Percentiles rank a stretch among this genome's conserved stretches.
phyloP scores from a whole-genome alignment of 768 basidiomycete species.

The Mycena galopus region DNA sequence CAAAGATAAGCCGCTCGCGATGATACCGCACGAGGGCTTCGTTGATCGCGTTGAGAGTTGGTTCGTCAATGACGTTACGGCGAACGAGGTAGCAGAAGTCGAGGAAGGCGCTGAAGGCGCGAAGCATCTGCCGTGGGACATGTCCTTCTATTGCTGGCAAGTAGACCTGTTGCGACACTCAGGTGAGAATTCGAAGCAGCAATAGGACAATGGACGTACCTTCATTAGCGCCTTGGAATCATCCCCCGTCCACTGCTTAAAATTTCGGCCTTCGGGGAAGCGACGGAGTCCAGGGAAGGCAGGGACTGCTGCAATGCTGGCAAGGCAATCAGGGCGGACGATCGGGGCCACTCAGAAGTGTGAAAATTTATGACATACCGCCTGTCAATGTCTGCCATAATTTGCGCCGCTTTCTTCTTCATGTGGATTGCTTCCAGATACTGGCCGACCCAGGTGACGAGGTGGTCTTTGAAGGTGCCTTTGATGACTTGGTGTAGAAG shows the following conservation, averaged over 20 bases:
- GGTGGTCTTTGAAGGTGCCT: constrained; percentile 49
- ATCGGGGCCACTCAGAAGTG: neutral
- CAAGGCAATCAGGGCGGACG: constrained; percentile 37
- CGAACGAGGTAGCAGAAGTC: neutral
- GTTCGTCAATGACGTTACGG: neutral
- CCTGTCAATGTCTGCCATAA: constrained; percentile 48
- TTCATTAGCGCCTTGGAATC: constrained; percentile 48
- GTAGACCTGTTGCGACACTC: constrained; percentile 31
- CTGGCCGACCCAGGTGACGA: constrained; percentile 48
- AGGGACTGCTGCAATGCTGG: neutral
- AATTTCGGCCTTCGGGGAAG: constrained; percentile 41
- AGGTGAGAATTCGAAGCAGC: too few species aligned
- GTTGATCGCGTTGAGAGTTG: neutral
- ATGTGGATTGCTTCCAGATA: constrained; percentile 40
- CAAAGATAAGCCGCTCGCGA: neutral
- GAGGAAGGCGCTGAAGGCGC: neutral
- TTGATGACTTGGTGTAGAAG: too few species aligned
- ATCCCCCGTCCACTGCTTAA: constrained; percentile 50
- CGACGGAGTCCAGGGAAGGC: too few species aligned
- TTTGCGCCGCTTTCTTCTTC: constrained; percentile 30
- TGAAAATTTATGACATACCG: constrained; percentile 29
- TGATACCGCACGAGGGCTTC: neutral
- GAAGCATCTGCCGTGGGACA: constrained; percentile 37
- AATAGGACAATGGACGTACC: constrained; percentile 41
- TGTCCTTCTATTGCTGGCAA: constrained; percentile 35